Evolutionary conservation across 768 basidiomycete genomes (phyloP).

Genomic region (Leccinellum luteum): DNA sequence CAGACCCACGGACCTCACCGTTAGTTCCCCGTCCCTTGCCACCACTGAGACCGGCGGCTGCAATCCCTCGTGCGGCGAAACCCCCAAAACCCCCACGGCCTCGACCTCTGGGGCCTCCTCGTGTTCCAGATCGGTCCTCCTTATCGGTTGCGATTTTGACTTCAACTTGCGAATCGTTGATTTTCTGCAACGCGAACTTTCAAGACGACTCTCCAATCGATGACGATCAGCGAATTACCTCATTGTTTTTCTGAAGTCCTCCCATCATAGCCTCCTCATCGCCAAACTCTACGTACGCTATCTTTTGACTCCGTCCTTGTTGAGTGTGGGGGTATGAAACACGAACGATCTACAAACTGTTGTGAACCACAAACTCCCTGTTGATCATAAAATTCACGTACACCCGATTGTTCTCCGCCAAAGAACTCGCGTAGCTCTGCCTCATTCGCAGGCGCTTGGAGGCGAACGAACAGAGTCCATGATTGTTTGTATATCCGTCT

Average conservation of each 20-base stretch:
- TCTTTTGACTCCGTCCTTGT: conserved; percentile 48
- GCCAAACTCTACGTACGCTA: conserved; percentile 88
- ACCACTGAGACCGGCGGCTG: conserved; percentile 63
- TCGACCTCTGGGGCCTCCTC: conserved; percentile 57
- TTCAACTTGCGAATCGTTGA: conserved; percentile 63
- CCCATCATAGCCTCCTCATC: conserved; percentile 84
- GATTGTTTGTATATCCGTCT: conserved; percentile 65
- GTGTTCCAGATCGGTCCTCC: conserved; percentile 38
- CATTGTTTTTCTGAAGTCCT: conserved; percentile 70
- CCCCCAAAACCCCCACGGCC: conserved; percentile 46
- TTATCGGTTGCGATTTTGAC: conserved; percentile 71
- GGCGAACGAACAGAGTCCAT: conserved; percentile 83
- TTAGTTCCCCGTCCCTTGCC: conserved; percentile 30
- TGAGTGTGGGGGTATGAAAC: conserved; percentile 55
- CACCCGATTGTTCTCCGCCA: conserved; percentile 64
- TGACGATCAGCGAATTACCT: conserved; percentile 42
- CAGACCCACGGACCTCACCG: conserved; percentile 28
- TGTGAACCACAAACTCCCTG: background rate
- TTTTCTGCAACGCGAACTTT: conserved; percentile 45
- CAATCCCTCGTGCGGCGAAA: conserved; percentile 64
- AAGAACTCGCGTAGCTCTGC: conserved; percentile 74
- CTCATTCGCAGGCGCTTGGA: conserved; percentile 54
- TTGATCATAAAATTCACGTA: conserved; percentile 35
- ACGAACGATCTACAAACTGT: conserved; percentile 54
- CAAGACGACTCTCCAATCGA: conserved; percentile 1